Evolutionary conservation across 1,139 yeast species (phyloP).

Genomic region (Candida mesenterica): DNA sequence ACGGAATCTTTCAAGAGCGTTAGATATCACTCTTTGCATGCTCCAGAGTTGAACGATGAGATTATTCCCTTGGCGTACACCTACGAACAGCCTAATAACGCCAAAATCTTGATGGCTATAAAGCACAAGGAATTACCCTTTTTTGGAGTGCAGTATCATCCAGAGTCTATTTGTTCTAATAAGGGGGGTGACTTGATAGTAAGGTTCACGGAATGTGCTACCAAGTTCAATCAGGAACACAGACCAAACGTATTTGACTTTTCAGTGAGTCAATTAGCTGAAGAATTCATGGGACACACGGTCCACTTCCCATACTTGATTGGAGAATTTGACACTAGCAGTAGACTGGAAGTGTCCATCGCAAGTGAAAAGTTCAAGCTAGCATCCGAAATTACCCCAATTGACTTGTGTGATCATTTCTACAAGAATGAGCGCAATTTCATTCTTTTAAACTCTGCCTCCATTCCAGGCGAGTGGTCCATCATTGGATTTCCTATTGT

Average conservation of each 20-base stretch:
- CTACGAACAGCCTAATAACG: conserved; percentile 25
- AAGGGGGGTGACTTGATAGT: conserved; percentile 56
- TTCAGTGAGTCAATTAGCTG: conserved; percentile 6
- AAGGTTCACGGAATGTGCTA: conserved; percentile 64
- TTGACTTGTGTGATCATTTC: conserved; percentile 52
- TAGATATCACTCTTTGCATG: conserved; percentile 85
- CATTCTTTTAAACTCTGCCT: conserved; percentile 68
- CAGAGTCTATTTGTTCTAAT: conserved; percentile 87
- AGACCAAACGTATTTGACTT: conserved; percentile 12
- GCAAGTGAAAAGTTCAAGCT: conserved; percentile 18
- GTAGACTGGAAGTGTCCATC: conserved; percentile 7
- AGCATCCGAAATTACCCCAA: conserved; percentile 20
- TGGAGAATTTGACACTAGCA: conserved; percentile 9
- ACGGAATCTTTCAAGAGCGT: conserved; percentile 59
- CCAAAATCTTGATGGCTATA: conserved; percentile 73
- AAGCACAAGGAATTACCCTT: conserved; percentile 62
- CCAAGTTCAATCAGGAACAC: conserved; percentile 29
- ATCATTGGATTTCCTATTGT: conserved; percentile 70
- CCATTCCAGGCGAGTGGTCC: conserved; percentile 83
- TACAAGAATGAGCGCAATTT: conserved; percentile 36
- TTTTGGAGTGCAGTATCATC: conserved; percentile 96
- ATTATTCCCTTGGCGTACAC: conserved; percentile 61
- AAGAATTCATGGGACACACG: conserved; percentile 14
- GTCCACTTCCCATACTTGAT: conserved; percentile 19
- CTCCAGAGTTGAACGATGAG: conserved; percentile 27